Evolutionary conservation across 176 grass and related monocot species (phyloP).

Genomic region (Raddia guianensis): DNA sequence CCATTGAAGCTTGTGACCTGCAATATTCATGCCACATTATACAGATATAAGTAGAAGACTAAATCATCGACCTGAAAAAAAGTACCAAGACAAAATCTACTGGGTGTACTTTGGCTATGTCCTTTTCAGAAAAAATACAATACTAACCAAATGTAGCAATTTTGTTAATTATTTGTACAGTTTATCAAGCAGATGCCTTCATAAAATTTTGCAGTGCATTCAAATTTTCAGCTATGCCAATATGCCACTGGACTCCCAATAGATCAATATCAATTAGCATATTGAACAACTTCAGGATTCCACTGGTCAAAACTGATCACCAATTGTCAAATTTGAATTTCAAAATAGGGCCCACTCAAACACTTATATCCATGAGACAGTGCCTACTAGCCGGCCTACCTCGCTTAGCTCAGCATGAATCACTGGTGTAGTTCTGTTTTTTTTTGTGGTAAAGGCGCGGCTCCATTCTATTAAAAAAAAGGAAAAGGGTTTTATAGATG

Average conservation of each 20-base stretch:
- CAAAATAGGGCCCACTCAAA: background rate
- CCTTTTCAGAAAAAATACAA: conserved; percentile 11
- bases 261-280: background rate
- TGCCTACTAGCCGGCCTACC: too few species aligned
- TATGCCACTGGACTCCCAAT: background rate
- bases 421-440: background rate
- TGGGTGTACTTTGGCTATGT: background rate
- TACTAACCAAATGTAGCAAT: background rate
- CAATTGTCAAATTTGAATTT: background rate
- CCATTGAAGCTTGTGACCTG: conserved; percentile 56
- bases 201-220: background rate
- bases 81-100: background rate
- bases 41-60: background rate
- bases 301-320: background rate
- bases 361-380: background rate
- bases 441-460: background rate
- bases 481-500: background rate
- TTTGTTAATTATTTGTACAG: background rate
- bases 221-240: background rate
- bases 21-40: conserved; percentile 35
- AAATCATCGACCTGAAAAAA: too few species aligned
- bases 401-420: background rate
- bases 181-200: background rate
- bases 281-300: background rate
- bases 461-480: background rate